Evolutionary conservation across 345 rosid genomes (phyloP).

Genomic region (Abelmoschus esculentus): DNA sequence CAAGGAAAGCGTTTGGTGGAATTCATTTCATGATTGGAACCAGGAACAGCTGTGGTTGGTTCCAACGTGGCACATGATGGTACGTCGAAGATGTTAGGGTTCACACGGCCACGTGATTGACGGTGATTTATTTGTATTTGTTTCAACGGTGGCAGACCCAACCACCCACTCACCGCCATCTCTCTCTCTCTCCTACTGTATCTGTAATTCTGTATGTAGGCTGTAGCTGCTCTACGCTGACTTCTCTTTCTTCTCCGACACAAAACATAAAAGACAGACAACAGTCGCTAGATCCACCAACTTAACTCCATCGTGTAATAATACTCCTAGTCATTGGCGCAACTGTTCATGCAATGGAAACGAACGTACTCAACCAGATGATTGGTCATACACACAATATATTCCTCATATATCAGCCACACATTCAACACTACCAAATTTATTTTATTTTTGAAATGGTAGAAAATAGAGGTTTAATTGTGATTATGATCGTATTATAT

Average conservation of each 20-base stretch:
- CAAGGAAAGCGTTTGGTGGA: neutral
- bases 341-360: too few relatives aligned
- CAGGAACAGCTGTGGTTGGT: neutral
- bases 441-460: too few relatives aligned
- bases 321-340: neutral
- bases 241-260: too few relatives aligned
- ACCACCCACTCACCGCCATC: neutral
- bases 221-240: too few relatives aligned
- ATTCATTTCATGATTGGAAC: neutral
- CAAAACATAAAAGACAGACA: too few relatives aligned
- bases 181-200: neutral
- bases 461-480: too few relatives aligned
- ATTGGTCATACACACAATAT: too few relatives aligned
- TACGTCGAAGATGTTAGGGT: neutral
- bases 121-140: neutral
- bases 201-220: too few relatives aligned
- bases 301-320: neutral
- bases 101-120: constrained; percentile 4
- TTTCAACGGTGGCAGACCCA: neutral
- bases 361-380: neutral
- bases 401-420: too few relatives aligned
- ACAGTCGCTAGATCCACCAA: neutral
- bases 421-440: too few relatives aligned
- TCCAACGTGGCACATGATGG: neutral
- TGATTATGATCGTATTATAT: too few relatives aligned